These are phyloP conservation scores for Mycena amicta DNA, from an alignment of 768 basidiomycete species.

Conservation along the genomic window DNA sequence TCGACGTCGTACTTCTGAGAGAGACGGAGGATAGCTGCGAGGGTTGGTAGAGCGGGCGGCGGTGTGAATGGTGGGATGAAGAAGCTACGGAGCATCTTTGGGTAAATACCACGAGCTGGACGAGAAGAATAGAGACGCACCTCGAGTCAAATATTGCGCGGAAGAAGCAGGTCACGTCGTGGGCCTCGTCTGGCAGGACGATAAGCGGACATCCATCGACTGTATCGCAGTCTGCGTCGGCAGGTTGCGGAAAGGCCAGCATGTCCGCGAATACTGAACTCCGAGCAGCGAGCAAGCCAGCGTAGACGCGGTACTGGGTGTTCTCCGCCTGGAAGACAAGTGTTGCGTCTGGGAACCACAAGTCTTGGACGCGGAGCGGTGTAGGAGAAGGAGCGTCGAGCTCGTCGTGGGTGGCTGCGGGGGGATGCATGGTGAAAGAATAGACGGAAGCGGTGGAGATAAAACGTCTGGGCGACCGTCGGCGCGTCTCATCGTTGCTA, in stretches of 20 bases:
- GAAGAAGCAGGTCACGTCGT: slow-evolving; percentile 12
- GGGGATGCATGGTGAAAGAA: background rate
- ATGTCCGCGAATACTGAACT: slow-evolving; percentile 18
- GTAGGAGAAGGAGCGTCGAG: background rate
- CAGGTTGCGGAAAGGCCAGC: slow-evolving; percentile 15
- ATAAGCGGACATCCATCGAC: slow-evolving; percentile 14
- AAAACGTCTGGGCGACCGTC: background rate
- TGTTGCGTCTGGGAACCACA: slow-evolving; percentile 19
- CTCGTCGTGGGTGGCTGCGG: background rate
- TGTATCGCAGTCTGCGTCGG: background rate
- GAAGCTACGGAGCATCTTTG: background rate
- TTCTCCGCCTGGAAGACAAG: slow-evolving; percentile 16
- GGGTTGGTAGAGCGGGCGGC: slow-evolving; percentile 2
- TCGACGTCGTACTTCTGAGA: slow-evolving; percentile 19
- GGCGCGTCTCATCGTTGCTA: background rate
- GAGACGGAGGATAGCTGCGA: slow-evolving; percentile 13
- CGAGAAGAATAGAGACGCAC: background rate
- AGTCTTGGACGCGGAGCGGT: slow-evolving; percentile 1
- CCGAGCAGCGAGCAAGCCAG: slow-evolving; percentile 5
- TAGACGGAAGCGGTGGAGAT: background rate
- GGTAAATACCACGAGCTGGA: background rate
- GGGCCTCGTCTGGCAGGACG: slow-evolving; percentile 12
- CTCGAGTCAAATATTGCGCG: slow-evolving; percentile 16
- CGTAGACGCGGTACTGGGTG: slow-evolving; percentile 13
- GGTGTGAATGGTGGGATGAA: slow-evolving; percentile 10